Evolutionary conservation across 768 basidiomycete genomes (phyloP).

Genomic region (Neoboletus subvelutipes): DNA sequence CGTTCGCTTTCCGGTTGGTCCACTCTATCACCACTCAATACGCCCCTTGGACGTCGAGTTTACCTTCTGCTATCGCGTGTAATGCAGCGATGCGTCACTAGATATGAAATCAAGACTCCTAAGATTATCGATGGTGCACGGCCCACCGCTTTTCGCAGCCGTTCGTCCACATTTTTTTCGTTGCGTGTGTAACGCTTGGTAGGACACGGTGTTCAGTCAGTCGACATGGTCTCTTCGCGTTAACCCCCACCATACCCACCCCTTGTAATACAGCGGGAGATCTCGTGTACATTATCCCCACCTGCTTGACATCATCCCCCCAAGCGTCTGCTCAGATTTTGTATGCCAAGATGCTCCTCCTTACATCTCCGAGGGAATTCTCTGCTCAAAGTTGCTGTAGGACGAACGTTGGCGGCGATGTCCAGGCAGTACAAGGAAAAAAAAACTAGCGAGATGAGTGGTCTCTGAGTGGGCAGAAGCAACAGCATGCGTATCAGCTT

Average conservation of each 20-base stretch:
- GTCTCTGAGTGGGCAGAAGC: conserved; percentile 32
- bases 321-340: background rate
- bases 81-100: conserved; percentile 17
- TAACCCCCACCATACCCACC: conserved; percentile 5
- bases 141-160: conserved; percentile 5
- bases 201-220: conserved; percentile 1
- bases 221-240: conserved; percentile 7
- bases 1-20: conserved; percentile 4
- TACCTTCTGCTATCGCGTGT: conserved; percentile 16
- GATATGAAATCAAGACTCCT: conserved; percentile 32
- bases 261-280: background rate
- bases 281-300: conserved; percentile 8
- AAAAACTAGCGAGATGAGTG: conserved; percentile 26
- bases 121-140: conserved; percentile 24
- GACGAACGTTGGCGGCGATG: conserved; percentile 6
- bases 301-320: conserved; percentile 2
- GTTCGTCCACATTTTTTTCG: conserved; percentile 14
- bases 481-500: conserved; percentile 23
- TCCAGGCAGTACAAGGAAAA: conserved; percentile 16
- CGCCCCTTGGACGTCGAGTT: conserved; percentile 8
- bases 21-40: conserved; percentile 24
- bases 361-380: conserved; percentile 26
- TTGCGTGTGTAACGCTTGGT: conserved; percentile 3
- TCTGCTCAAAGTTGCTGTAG: background rate
- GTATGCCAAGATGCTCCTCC: background rate